A percentile compares a stretch with the other conserved stretches of the same genome.
Conservation (phyloP, 768 basidiomycete genomes). For the Boletus edulis region DNA sequence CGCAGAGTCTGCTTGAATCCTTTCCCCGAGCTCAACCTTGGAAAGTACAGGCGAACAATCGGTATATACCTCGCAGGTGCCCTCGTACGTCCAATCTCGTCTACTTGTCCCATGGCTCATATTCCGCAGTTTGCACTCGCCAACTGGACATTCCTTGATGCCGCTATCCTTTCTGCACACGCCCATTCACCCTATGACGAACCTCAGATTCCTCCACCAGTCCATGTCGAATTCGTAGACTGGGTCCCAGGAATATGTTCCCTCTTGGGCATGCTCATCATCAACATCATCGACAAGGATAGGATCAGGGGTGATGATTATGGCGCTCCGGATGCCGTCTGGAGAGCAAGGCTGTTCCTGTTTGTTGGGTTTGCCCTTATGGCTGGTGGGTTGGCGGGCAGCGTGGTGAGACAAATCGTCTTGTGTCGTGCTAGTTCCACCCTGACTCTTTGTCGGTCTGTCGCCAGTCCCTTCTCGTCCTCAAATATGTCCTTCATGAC, state of each 20-base stretch:
- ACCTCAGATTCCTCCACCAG: constrained; percentile 64
- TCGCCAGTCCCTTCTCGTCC: constrained; percentile 74
- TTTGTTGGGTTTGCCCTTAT: constrained; percentile 97
- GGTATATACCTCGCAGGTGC: constrained; percentile 93
- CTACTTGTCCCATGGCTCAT: neutral
- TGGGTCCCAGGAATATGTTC: constrained; percentile 98
- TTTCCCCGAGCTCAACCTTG: constrained; percentile 73
- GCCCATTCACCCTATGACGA: constrained; percentile 73
- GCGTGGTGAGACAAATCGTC: constrained; percentile 63
- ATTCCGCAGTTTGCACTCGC: constrained; percentile 80
- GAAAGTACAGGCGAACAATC: constrained; percentile 74
- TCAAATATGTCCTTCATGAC: constrained; percentile 81
- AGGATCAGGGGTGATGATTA: constrained; percentile 78
- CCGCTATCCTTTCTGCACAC: constrained; percentile 85
- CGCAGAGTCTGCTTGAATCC: constrained; percentile 85
- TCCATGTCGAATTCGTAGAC: constrained; percentile 90
- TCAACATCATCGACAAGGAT: constrained; percentile 95
- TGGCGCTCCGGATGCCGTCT: constrained; percentile 82
- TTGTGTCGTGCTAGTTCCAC: neutral
- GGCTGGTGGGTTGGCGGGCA: constrained; percentile 98
- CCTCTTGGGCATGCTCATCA: constrained; percentile 85
- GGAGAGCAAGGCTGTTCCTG: constrained; percentile 85
- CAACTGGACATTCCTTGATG: constrained; percentile 94
- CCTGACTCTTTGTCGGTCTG: neutral
- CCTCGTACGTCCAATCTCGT: constrained; percentile 60